Base-by-base conservation (phyloP, 257 asterid species). In the Henckelia pumila region DNA sequence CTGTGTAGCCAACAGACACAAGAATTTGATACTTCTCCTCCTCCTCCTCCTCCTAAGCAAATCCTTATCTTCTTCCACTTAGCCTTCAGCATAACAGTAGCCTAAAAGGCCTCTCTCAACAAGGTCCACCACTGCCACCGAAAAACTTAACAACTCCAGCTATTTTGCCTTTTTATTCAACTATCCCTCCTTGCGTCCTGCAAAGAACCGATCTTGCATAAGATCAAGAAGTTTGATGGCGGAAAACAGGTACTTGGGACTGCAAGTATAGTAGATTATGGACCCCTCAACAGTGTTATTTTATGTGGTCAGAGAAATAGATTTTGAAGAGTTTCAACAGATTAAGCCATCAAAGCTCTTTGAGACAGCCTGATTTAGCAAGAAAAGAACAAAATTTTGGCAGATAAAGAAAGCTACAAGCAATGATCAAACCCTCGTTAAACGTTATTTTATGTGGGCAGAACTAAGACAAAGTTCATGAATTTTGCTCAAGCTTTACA, bases 401-500 rank as follows among this genome's bases (percentile, higher is more conserved):
- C 35, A 69, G 71, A 58, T 78, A 37, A 67, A 73, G 69, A 71
- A 72, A 33, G 79, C 71, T 77, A 56, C 67, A 74, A 79, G 76
- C 62, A 29, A 55, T 56, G 73, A 72, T 64, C 68, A 76, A 74
- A 72, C 66, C 77, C 76, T 78, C 72, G 66, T 62, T 74, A 70
- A 56, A 64, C 85, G 97, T 89, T 86, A 92, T 89, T 89, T 89
- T 83, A 92, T 92, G 98, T 92, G 91, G 81, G 72, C 22, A 67
- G 64, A 71, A 72, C 64, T 67, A 73, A 67, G 79, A 73, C 64
- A 72, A 83, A 77, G 77, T 75, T 56, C 67, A 76, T 23, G 35
- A 66, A 72, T 53, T 79, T 78, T 2, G 63, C 60, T 57, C 60
- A 79, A 70, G 61, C 61, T 72, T 79, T 80, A 63, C 55, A 71